Evolutionary conservation across 257 asterid species (phyloP), one percentile per base, ranked within the genome.

Genomic region (Handroanthus guayacan): DNA sequence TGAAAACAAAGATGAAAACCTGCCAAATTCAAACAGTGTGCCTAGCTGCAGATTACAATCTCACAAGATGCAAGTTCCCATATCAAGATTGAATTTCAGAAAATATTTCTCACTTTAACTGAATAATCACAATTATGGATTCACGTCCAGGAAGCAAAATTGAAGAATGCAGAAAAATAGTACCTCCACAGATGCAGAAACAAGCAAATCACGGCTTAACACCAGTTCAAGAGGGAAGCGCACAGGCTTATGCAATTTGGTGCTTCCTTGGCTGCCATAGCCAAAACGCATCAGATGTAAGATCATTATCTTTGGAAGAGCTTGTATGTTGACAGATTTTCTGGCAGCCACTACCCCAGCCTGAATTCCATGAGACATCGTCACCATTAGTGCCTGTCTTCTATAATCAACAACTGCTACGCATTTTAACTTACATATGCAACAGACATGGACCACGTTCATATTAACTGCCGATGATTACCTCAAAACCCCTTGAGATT

Each of bases 201-300:
- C 87, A 57, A 94, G 92, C 66, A 94, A 84, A 76, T 90, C 95
- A 34, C 97, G 97, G 85, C 85, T 81, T 63, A 94, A 88, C 51
- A 84, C 83, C 68, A 94, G 78, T 60, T 88, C 90, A 67, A 86
- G 89, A 77, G 97, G 98, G 83, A 90, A 94, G 25, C 51, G 87
- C 70, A 94, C 91, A 44, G 92, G 78, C 82, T 94, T 94, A 76
- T 81, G 96, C 84, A 94, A 75, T 82, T 94, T 94, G 74, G 93
- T 89, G 92, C 98, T 94, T 61, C 98, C 97, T 16, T 78, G 79
- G 82, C 72, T 81, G 52, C 90, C 89, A 79, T 92, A 94, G 77
- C 90, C 76, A 75, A 94, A 94, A 51, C 98, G 97, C 88, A 84
- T 94, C 84, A 94, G 79, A 82, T 94, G 97, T 54, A 94, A 86